phyloP scores from a whole-genome alignment of 345 rosid genomes.

The Citrus trifoliata region DNA sequence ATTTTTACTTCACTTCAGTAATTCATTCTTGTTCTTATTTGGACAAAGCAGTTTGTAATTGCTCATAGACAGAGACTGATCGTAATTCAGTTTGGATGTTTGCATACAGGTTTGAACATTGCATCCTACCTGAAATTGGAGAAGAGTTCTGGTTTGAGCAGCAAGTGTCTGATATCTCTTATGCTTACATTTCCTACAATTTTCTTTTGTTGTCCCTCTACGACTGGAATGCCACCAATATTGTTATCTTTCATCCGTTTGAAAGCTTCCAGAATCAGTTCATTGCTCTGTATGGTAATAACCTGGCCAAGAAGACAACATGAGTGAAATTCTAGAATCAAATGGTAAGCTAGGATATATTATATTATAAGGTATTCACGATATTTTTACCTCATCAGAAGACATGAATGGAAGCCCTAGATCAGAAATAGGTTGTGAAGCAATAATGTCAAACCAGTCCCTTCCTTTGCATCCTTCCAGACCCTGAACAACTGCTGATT shows the following conservation, averaged over 20 bases:
- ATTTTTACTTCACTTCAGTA: background rate
- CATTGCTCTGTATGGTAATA: slow-evolving; percentile 51
- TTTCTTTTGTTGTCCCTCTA: slow-evolving; percentile 43
- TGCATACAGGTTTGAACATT: background rate
- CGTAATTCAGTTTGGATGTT: background rate
- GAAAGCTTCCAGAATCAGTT: slow-evolving; percentile 79
- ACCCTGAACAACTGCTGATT: slow-evolving; percentile 76
- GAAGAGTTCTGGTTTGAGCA: slow-evolving; percentile 75
- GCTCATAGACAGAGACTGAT: background rate
- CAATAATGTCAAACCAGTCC: slow-evolving; percentile 87
- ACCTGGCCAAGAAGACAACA: slow-evolving; percentile 39
- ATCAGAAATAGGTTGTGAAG: slow-evolving; percentile 59
- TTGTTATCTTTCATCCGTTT: slow-evolving; percentile 67
- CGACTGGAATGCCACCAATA: slow-evolving; percentile 84
- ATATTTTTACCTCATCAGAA: slow-evolving; percentile 42
- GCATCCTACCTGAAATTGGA: slow-evolving; percentile 66
- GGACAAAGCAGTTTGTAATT: background rate
- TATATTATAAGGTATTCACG: background rate
- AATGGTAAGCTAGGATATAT: background rate
- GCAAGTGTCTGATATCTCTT: slow-evolving; percentile 69
- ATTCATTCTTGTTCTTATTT: background rate
- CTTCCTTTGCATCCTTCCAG: slow-evolving; percentile 80
- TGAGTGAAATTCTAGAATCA: background rate
- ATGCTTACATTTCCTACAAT: slow-evolving; percentile 50
- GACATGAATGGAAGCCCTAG: slow-evolving; percentile 88